Base-by-base conservation (phyloP, 108 stramenopile species). In the Discostella stelligeroides region DNA sequence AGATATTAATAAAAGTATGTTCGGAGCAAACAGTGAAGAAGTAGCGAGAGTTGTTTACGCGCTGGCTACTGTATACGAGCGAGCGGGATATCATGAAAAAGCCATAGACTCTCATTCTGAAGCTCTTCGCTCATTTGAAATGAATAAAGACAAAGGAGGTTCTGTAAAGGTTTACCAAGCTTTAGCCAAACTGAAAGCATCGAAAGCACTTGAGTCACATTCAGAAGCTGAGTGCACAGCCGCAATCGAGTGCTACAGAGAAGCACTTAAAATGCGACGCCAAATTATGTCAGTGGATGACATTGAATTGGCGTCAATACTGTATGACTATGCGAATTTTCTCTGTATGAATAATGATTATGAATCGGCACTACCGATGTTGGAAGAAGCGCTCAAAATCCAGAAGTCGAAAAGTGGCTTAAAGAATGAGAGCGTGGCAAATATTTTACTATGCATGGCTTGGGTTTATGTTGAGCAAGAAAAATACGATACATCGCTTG, bases 231-330 rank as follows among this genome's bases (percentile, higher is more conserved):
- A 80, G 37, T 73, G 43, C 42, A 39, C 51, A 48, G 74, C 73
- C 41, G 72, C 82, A 29, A 49, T 75, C 30, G 73, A 75, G 45
- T 80, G 79, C 51, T 75, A 80, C 61, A 63, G 70, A 61, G 67
- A 74, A 70, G 73, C 73, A 4, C 60, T 80, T 15, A 63, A 64
- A 20, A 53, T 70, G 17, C 71, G 72, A 15, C 76, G 76, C 11
- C 76, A 78, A 78, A 71, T 72, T 53, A 55, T 66, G 39, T 48
- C 71, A 63, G 66, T 73, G 30, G 64, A 59, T 78, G 76, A 78
- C 38, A 72, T 73, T 59, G 76, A 82, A 10, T 39, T 78, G 65
- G 76, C 76, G 0, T 42, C 45, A 37, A 66, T 82, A 18, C 71
- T 78, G 13, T 73, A 58, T 45, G 76, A 73, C 21, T 78, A 78